These are phyloP conservation scores for Vigna hirtella DNA, from an alignment of 306 rosid species.

Conservation along the genomic window DNA sequence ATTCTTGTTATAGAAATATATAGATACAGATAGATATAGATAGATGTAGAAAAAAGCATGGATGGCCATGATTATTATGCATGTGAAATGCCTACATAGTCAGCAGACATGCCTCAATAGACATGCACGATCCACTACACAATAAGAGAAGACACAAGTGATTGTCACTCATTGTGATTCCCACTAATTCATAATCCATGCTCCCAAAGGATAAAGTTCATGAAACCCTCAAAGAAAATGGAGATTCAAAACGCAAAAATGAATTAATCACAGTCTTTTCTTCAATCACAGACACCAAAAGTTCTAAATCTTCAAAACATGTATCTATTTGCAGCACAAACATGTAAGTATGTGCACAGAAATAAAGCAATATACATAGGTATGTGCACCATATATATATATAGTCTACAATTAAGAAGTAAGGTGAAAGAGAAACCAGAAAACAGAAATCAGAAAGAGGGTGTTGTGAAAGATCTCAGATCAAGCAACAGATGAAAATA, in stretches of 20 bases:
- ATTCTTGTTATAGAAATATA: background rate
- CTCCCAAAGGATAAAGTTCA: slow-evolving; percentile 7
- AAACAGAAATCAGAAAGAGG: background rate
- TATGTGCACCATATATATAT: no score
- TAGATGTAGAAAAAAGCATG: slow-evolving; percentile 19
- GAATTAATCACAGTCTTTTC: background rate
- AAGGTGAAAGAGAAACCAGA: background rate
- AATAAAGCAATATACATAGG: background rate
- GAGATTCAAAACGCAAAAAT: background rate
- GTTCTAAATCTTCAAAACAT: background rate
- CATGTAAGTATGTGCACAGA: background rate
- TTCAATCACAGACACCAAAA: background rate
- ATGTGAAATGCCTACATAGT: slow-evolving; percentile 34
- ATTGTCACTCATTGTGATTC: slow-evolving; percentile 25
- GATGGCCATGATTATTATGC: slow-evolving; percentile 14
- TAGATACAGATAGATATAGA: background rate
- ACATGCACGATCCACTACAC: slow-evolving; percentile 27
- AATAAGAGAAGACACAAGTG: slow-evolving; percentile 21
- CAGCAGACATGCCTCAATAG: slow-evolving; percentile 25
- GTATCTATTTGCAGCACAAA: background rate
- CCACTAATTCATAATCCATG: slow-evolving; percentile 19
- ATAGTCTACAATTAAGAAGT: no score
- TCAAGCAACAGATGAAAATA: background rate
- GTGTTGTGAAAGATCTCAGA: background rate
- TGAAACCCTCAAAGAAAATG: background rate